Conservation (phyloP, 2,329 filamentous ascomycete genomes). For the Aspergillus clavatus region DNA sequence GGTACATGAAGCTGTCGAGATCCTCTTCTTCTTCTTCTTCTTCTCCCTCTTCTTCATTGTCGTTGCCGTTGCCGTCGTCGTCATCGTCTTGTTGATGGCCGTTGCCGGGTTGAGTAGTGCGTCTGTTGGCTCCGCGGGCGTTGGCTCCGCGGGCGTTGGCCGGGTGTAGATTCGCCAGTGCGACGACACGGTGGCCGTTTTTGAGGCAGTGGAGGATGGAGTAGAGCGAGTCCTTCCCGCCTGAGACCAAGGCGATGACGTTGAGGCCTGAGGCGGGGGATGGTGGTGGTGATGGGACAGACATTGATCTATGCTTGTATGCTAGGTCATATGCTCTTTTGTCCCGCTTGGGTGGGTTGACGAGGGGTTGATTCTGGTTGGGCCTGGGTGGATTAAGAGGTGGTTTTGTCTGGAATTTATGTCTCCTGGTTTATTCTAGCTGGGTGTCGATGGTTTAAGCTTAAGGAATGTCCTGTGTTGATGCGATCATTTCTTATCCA, state of each 20-base stretch:
- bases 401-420: background rate
- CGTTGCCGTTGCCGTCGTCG: no score
- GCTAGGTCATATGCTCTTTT: no score
- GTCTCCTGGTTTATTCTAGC: no score
- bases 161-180: slow-evolving; percentile 83
- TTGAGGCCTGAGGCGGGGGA: slow-evolving; percentile 44
- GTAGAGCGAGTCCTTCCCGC: slow-evolving; percentile 96
- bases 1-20: slow-evolving; percentile 98
- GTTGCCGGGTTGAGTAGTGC: no score
- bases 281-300: slow-evolving; percentile 35
- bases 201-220: slow-evolving; percentile 83
- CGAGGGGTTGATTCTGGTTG: no score
- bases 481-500: no score
- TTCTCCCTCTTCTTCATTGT: slow-evolving; percentile 8
- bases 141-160: slow-evolving; percentile 16
- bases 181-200: slow-evolving; percentile 79
- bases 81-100: no score
- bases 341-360: background rate
- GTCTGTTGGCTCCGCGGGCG: background rate
- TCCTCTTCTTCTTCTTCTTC: slow-evolving; percentile 50
- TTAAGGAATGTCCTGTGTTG: no score
- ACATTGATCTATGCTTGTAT: slow-evolving; percentile 29
- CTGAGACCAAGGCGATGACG: slow-evolving; percentile 89
- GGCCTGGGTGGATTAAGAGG: no score
- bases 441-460: no score